Base-by-base conservation (phyloP, 208 protist genomes). In the Tritrichomonas musculus region DNA sequence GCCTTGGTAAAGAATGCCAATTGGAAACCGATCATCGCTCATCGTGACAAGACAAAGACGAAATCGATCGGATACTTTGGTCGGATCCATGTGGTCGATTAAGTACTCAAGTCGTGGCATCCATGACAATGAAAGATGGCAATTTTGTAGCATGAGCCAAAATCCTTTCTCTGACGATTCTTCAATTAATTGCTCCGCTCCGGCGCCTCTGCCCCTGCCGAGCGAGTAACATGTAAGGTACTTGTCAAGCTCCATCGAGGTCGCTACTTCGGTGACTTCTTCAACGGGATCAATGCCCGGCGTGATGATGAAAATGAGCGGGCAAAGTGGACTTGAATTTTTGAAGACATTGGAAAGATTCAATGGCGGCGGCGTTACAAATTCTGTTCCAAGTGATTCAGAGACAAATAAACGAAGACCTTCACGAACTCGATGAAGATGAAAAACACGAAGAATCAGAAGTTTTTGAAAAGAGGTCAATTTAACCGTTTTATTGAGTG, bases 291-390 rank as follows among this genome's bases (percentile, higher is more conserved):
- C 98, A 53, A 99, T 98, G 95, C 98, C 98, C 69, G 98, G 97
- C 3, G 98, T 99, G 57, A 99, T 96, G 84, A 99, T 99, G 96
- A 99, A 99, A 97, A 99, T 99, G 41, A 99, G 95, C 53, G 98
- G 98, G 49, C 98, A 99, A 39, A 96, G 96, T 11, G 97, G 96
- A 92, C 95, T 97, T 17, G 97, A 98, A 94, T 99, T 98, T 75
- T 97, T 94, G 95, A 97, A 99, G 41, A 98, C 98, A 20, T 97
- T 94, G 36, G 96, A 96, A 49, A 99, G n/a, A 49, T 92, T 69
- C 97, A 93, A 97, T 96, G 44, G 98, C 97, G 88, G 88, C 5
- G 88, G 55, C 13, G 33, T 17, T 50, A 92, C 41, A 33, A 92
- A 92, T 53, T 92, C 50, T 50, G 69, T 55, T 50, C 88, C 88